Evolutionary conservation across 768 basidiomycete genomes (phyloP), one percentile per base, ranked within the genome.

Genomic region (Russula brevipes): DNA sequence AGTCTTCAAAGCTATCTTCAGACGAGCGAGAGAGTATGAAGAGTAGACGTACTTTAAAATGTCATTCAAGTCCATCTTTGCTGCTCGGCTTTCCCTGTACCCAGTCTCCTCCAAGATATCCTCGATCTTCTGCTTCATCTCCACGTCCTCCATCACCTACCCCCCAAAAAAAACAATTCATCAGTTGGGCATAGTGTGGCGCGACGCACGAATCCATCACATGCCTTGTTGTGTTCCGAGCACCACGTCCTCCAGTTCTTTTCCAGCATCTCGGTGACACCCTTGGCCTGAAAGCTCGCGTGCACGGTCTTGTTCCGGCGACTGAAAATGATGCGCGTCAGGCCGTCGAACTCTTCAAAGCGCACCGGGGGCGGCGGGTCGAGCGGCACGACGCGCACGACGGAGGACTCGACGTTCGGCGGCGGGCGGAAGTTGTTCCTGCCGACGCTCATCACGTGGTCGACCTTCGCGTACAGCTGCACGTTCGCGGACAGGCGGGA

Each of bases 291-390:
- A 72, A 99, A 98, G 68, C 87, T 91, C 10, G 88, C 94, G 70
- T 94, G 85, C 0, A 93, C 78, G 7, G 85, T 92, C 77, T 97
- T 98, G 73, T 98, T 98, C 68, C 89, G 82, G 63, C 96, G 78
- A 36, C 85, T 86, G 72, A 98, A 98, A 44, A 97, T 76, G 59
- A 98, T 94, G 49, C 97, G 82, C 52, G 85, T 91, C 66, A 99
- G 79, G 1, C 97, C 97, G 72, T 99, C 97, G 71, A 98, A 98
- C 75, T 99, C 97, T 70, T 95, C 95, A 67, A 98, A 99, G 72
- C 86, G 86, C 64, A 99, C 84, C 0, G 94, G 94, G 1, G 97
- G 97, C 0, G 97, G 97, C 4, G 97, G 97, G 71, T 98, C 94
- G 53, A 89, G 80, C 2, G 96, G 97, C 5, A 86, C 90, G 62